Conservation (phyloP, 2,329 filamentous ascomycete species). For the Phialocephala sp. region DNA sequence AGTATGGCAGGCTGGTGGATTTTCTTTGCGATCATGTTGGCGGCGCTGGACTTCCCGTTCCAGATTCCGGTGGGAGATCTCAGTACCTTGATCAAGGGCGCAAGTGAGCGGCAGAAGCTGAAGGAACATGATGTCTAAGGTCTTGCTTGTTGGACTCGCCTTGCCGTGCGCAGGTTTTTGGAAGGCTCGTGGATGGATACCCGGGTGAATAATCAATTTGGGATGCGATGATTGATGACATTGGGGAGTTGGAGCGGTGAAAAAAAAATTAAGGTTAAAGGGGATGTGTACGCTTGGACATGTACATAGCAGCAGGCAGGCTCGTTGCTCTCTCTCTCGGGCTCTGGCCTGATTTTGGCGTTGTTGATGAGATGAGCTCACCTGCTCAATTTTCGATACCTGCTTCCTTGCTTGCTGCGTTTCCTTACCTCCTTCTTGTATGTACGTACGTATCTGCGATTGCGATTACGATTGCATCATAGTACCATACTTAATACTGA, state of each 20-base stretch:
- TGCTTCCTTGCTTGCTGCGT: neutral
- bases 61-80: conserved; percentile 63
- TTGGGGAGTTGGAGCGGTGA: neutral
- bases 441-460: neutral
- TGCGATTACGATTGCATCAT: no score
- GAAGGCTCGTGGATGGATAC: no score
- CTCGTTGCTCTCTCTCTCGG: no score
- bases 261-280: neutral
- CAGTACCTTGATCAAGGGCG: conserved; percentile 52
- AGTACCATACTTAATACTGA: no score
- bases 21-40: conserved; percentile 59
- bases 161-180: no score
- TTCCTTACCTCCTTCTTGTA: neutral
- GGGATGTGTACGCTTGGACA: no score
- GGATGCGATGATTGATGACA: neutral
- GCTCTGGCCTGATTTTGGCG: no score
- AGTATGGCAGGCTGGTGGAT: conserved; percentile 61
- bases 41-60: conserved; percentile 61
- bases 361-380: no score
- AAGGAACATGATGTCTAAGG: conserved; percentile 16
- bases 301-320: neutral
- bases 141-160: neutral
- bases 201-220: no score
- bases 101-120: conserved; percentile 33
- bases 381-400: no score